Evolutionary conservation across 805 yeast genomes (phyloP), one percentile per base, ranked within the genome.

Genomic region (Komagataella ulmi): DNA sequence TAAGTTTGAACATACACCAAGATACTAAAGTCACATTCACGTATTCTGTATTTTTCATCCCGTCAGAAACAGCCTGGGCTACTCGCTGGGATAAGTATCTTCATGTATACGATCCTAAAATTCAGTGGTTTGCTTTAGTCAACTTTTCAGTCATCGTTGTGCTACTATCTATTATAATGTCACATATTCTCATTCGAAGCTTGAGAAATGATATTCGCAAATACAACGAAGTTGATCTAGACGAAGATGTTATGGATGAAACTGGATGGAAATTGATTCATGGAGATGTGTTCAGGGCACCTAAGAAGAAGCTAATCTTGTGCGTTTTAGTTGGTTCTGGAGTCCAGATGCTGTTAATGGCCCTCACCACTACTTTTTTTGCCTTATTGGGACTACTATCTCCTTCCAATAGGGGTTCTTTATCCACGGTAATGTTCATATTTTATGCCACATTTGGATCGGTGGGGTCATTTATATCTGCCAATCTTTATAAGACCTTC

Each of bases 51-150:
- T 69, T 64, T 43, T 93, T 91, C 74, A 65, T 69, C 18, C 77
- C 76, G 51, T 83, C 91, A 7, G 73, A 72, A 5, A 86, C 93
- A 2, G 79, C 81, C 3, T 93, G 98, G 98, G 98, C 97, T 40
- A 91, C 98, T 2, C 82, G 99, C 70, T 93, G 99, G 99, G 99
- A 93, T 67, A 88, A 88, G 67, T 93, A 93, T 65, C 73, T 93
- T 61, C 95, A 88, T 59, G 93, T 86, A 21, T 85, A 83, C 64
- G 96, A 88, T 63, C 95, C 97, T 53, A 84, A 85, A 63, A 86
- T 93, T 59, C 97, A 93, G 70, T 91, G 98, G 97, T 87, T 89
- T 61, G 88, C 97, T 1, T 77, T 93, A 59, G 70, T 89, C 57
- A 89, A 89, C 69, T 88, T 95, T 56, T 81, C 95, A 3, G 65